A percentile compares a stretch with the other conserved stretches of the same genome.
These are phyloP conservation scores for Colletotrichum somersetense DNA, from an alignment of 2,329 filamentous ascomycete genomes.

Conservation along the genomic window DNA sequence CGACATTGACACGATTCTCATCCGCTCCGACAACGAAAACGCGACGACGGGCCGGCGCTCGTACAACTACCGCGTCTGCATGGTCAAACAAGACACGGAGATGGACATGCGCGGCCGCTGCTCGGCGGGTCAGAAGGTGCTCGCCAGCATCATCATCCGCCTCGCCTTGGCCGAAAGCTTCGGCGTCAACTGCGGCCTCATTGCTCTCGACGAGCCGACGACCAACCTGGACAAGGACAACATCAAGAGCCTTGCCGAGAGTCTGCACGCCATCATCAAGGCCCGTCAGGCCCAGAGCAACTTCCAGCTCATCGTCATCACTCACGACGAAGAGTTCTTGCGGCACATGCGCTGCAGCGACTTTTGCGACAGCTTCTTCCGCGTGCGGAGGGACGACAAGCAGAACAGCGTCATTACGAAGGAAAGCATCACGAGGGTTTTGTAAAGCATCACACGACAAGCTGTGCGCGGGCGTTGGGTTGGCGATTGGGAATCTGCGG, in stretches of 20 bases:
- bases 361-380: conserved; percentile 92
- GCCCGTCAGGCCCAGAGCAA: conserved; percentile 87
- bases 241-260: conserved; percentile 88
- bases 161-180: conserved; percentile 97
- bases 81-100: conserved; percentile 97
- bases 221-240: conserved; percentile 97
- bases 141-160: conserved; percentile 97
- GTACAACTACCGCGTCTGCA: conserved; percentile 98
- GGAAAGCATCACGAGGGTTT: conserved; percentile 68
- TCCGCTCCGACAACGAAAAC: conserved; percentile 87
- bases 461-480: conserved; percentile 1
- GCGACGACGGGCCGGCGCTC: conserved; percentile 77
- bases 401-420: conserved; percentile 90
- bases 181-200: conserved; percentile 93
- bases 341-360: conserved; percentile 93
- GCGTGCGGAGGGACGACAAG: conserved; percentile 83
- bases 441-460: conserved; percentile 45
- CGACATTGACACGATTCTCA: conserved; percentile 96
- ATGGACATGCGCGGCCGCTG: conserved; percentile 99
- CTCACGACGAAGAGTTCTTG: conserved; percentile 97
- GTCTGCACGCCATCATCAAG: conserved; percentile 88
- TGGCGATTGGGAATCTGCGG: background rate
- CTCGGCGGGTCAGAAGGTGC: conserved; percentile 95
- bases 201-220: conserved; percentile 96
- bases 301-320: conserved; percentile 98